Base-by-base conservation (phyloP, 331 rosid genomes). In the Rhamnella rubrinervis region DNA sequence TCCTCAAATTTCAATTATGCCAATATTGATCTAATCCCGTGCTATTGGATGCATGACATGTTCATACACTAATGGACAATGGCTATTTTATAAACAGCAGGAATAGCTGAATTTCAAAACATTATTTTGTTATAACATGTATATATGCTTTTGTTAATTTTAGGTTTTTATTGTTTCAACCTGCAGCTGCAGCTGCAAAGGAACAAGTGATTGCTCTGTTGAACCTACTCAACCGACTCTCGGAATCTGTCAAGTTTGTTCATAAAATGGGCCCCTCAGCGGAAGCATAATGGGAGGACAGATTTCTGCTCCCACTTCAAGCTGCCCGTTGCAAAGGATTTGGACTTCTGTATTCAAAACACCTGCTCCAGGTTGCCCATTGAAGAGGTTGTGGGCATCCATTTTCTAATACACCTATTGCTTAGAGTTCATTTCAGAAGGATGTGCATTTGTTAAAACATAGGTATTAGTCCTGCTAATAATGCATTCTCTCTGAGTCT, bases 181-280 rank as follows among this genome's bases (percentile, higher is more conserved):
- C 66, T 67, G 77, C 87, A 85, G 97, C 84, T 95, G 81, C 86
- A 95, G 87, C 74, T 91, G 76, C 99, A 95, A 77, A 73, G 97
- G 71, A 95, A 95, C 67, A 95, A 78, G 96, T 95, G 63, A 95
- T 95, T 53, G 99, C 97, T 31, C 73, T 95, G 77, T 35, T 85
- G 75, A 95, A 95, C 85, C 87, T 91, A 70, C 99, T 95, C 40
- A 89, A 85, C 77, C 89, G 99, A 58, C 95, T 95, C 15, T 89
- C 99, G 0, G 96, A 95, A 76, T 95, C 99, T 0, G 74, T 95
- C 65, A 83, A 77, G 73, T 76, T 89, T 17, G 89, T 86, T 47
- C 83, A 87, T n/a, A 89, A 91, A 84, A 73, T 78, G 77, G 95
- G 88, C 55, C 86, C 88, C 8, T 59, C 91, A 6, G 80, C 79